phyloP scores from a whole-genome alignment of 371 early-diverging fungal genomes.

The Syncephalastrum sp. region DNA sequence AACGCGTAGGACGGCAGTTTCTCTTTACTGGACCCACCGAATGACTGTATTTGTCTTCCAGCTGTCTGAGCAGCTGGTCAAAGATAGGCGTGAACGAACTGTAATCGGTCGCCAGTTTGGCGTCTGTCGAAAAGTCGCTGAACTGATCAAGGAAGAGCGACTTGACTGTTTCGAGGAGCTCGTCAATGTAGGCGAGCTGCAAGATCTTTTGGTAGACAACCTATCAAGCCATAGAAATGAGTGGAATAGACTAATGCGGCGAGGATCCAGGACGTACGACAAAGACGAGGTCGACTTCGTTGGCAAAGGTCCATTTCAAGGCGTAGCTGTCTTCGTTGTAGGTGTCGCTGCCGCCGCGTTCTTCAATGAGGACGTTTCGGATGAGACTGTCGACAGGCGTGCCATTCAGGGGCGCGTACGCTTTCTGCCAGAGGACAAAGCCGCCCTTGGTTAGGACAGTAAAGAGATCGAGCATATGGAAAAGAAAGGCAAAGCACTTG shows the following conservation, averaged over 20 bases:
- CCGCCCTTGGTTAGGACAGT: slow-evolving; percentile 82
- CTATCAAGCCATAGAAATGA: slow-evolving; percentile 30
- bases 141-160: slow-evolving; percentile 41
- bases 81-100: slow-evolving; percentile 40
- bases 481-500: not conserved
- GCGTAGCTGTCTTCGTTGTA: slow-evolving; percentile 66
- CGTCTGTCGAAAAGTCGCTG: slow-evolving; percentile 11
- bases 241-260: too few species aligned
- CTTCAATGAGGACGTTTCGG: slow-evolving; percentile 78
- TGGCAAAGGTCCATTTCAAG: slow-evolving; percentile 83
- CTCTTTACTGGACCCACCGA: slow-evolving; percentile 23
- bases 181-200: slow-evolving; percentile 83
- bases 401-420: slow-evolving; percentile 53
- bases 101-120: slow-evolving; percentile 26
- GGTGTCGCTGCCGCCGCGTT: slow-evolving; percentile 61
- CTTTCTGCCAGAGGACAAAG: slow-evolving; percentile 77
- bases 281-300: slow-evolving; percentile 86
- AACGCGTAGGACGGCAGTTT: not conserved
- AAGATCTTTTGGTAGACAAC: slow-evolving; percentile 90
- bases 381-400: slow-evolving; percentile 76
- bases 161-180: slow-evolving; percentile 71
- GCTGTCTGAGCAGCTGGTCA: slow-evolving; percentile 30
- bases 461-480: slow-evolving; percentile 78
- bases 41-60: slow-evolving; percentile 45
- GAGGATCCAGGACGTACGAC: slow-evolving; percentile 56